Conservation (phyloP, 331 rosid species). For the Arachis monticola region DNA sequence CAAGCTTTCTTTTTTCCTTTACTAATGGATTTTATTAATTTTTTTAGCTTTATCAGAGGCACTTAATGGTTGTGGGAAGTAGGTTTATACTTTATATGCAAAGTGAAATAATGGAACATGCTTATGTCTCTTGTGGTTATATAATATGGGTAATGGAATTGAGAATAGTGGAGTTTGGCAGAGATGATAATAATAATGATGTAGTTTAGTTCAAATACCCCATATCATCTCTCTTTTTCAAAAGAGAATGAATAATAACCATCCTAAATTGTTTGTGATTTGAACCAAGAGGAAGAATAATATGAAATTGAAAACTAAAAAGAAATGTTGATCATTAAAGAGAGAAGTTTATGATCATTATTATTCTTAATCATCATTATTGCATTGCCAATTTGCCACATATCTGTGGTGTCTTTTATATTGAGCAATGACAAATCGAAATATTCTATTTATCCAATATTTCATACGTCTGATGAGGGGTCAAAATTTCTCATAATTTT, state of each 20-base stretch:
- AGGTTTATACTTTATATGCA: background rate
- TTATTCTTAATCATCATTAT: slow-evolving; percentile 35
- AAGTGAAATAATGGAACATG: background rate
- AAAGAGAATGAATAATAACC: background rate
- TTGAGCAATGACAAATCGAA: slow-evolving; percentile 2
- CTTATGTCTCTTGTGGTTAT: background rate
- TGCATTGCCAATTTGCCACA: slow-evolving; percentile 11
- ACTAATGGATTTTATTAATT: slow-evolving; percentile 33
- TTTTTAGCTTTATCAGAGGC: slow-evolving; percentile 38
- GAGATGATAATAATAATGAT: background rate
- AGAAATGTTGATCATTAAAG: slow-evolving; percentile 26
- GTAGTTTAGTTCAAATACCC: background rate
- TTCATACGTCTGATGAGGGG: no score
- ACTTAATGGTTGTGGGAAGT: slow-evolving; percentile 30
- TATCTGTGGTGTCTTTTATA: slow-evolving; percentile 1
- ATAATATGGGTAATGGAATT: slow-evolving; percentile 10
- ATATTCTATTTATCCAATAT: background rate
- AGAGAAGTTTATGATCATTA: slow-evolving; percentile 21
- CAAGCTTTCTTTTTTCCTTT: slow-evolving; percentile 2
- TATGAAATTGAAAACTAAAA: background rate
- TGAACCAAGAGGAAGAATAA: slow-evolving; percentile 2
- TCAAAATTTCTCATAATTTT: background rate
- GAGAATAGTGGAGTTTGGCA: background rate
- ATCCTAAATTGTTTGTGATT: background rate
- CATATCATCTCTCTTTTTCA: background rate